Evolutionary conservation across 441 rosid genomes (phyloP), one percentile per base, ranked within the genome.

Genomic region (Hura crepitans): DNA sequence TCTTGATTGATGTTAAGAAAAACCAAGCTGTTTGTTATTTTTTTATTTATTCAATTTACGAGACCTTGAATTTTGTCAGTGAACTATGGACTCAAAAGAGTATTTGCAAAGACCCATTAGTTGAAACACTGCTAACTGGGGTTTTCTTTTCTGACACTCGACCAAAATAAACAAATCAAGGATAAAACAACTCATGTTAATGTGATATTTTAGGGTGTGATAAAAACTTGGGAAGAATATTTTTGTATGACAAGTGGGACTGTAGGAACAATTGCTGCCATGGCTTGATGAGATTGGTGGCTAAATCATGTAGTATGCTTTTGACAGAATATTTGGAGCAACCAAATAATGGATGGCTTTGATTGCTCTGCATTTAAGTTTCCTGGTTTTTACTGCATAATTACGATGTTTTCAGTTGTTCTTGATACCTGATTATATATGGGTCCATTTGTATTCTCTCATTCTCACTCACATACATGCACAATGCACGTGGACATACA

Each of bases 121-220:
- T 22, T 23, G 18, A 33, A 31, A 14, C 51, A 5, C 17, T 5
- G 13, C 30, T 50, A 20, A 35, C 11, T 7, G 23, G 31, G 25
- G 20, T 33, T 47, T 65, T 28, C 55, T 65, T 65, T 28, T n/a
- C 7, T 14, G 30, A 1, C 60, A 25, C 30, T 20, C 18, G n/a
- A 6, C 46, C 23, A 18, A 60, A n/a, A 37, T 28, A 35, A 66
- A 53, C 49, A 35, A 66, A 22, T 66, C 50, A 54, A 66, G 68
- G 27, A 18, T 46, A 8, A 65, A 35, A n/a, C 9, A 33, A 17
- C 50, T 33, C 30, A 66, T 3, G 17, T 4, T 22, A 33, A 1
- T 66, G 70, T 22, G 50, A 53, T 31, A 35, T 14, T n/a, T 22
- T 27, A 63, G 67, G 11, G 14, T 17, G 12, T 51, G 28, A 12